phyloP scores from a whole-genome alignment of 139 green algal genomes.

The Chlorella vulgaris region DNA sequence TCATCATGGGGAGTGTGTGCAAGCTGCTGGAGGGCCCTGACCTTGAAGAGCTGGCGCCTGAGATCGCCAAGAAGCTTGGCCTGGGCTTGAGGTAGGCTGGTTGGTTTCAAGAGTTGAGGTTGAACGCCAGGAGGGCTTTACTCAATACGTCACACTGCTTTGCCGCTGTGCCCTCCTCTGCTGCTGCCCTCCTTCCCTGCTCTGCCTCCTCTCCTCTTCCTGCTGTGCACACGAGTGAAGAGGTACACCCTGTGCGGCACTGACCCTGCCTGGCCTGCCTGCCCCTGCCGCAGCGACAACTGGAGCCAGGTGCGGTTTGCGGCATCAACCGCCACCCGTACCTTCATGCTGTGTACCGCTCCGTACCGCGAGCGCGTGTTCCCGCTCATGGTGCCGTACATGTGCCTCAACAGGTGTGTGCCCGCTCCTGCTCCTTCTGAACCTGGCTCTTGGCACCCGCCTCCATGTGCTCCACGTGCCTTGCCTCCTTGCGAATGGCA shows the following conservation, averaged over 20 bases:
- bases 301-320: conserved; percentile 93
- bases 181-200: no score
- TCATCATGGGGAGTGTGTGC: conserved; percentile 65
- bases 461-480: no score
- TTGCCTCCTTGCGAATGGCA: no score
- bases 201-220: no score
- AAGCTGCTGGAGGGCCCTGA: conserved; percentile 43
- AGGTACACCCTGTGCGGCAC: no score
- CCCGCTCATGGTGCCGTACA: conserved; percentile 74
- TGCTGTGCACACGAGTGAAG: no score
- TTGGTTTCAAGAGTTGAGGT: not conserved
- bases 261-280: no score
- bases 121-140: not conserved
- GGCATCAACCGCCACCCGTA: conserved; percentile 70
- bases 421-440: no score
- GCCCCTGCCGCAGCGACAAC: conserved; percentile 87
- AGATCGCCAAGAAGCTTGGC: conserved; percentile 33
- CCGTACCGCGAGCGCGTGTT: conserved; percentile 48
- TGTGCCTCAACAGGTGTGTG: conserved; percentile 93
- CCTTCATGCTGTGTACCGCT: conserved; percentile 62
- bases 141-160: no score
- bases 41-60: conserved; percentile 22
- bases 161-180: no score
- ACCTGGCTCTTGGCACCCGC: no score
- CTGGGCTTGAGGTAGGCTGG: conserved; percentile 28